These are phyloP conservation scores for Schizochytrium sp. DNA, from an alignment of 108 stramenopile genomes.

Conservation along the genomic window DNA sequence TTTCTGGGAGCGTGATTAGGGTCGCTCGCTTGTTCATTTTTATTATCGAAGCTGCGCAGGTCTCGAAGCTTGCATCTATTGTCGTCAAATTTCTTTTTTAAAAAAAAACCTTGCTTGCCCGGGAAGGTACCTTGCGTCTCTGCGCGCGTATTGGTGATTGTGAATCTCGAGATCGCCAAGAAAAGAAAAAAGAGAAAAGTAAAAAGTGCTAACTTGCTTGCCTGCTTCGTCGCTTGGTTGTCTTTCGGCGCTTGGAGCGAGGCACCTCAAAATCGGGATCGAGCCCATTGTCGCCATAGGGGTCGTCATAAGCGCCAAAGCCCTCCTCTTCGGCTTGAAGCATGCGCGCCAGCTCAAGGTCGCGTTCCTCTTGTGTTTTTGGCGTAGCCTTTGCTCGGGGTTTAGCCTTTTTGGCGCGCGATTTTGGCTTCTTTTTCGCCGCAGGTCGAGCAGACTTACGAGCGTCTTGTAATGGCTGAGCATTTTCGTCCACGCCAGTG, in stretches of 20 bases:
- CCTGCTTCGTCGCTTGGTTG: neutral
- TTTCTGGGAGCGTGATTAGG: too few species aligned
- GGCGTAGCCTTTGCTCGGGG: neutral
- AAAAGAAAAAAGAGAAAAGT: too few species aligned
- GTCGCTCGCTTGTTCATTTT: too few species aligned
- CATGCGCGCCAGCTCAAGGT: neutral
- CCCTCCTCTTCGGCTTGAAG: neutral
- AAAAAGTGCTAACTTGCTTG: too few species aligned
- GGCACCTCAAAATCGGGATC: neutral
- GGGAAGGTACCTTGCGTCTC: too few species aligned
- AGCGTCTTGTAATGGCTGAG: neutral
- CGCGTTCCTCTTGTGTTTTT: constrained; percentile 1
- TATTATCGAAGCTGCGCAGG: too few species aligned
- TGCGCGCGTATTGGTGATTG: too few species aligned
- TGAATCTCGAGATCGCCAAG: too few species aligned
- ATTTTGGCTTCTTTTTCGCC: neutral
- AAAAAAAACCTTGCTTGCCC: too few species aligned
- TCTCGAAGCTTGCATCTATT: too few species aligned
- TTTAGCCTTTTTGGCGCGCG: neutral
- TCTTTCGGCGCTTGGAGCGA: neutral
- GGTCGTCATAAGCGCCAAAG: neutral
- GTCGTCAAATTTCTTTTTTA: too few species aligned
- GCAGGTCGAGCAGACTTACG: neutral
- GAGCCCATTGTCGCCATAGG: neutral
- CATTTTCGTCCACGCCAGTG: neutral